These are phyloP conservation scores for Salix koriyanagi DNA, from an alignment of 345 rosid species.

Conservation along the genomic window DNA sequence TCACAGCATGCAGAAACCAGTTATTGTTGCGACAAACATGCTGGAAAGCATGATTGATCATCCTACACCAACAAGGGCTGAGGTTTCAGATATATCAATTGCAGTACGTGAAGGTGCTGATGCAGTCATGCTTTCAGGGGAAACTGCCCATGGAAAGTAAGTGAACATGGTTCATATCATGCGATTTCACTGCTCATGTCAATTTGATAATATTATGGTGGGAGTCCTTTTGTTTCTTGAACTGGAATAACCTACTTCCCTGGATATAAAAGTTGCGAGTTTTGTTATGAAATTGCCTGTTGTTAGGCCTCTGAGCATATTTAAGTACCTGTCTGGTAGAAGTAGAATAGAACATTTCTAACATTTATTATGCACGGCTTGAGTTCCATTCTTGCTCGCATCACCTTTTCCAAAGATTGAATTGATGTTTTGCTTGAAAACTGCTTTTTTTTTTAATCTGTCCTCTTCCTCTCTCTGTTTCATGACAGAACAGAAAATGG, in stretches of 20 bases:
- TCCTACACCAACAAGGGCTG: slow-evolving; percentile 99
- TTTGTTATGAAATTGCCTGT: too few species aligned
- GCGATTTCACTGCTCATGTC: neutral
- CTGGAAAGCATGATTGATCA: slow-evolving; percentile 96
- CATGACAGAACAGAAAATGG: neutral
- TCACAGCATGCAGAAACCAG: slow-evolving; percentile 78
- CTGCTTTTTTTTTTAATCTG: neutral
- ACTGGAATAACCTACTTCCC: neutral
- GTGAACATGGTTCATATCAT: slow-evolving; percentile 19
- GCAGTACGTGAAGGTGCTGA: slow-evolving; percentile 96
- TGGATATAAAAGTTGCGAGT: too few species aligned
- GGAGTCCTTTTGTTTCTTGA: neutral
- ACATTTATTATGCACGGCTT: too few species aligned
- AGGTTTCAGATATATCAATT: slow-evolving; percentile 93
- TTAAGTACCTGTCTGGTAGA: too few species aligned
- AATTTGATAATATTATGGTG: neutral
- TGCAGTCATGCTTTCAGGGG: slow-evolving; percentile 98
- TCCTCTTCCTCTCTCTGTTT: neutral
- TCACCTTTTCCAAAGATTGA: too few species aligned
- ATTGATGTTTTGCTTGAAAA: too few species aligned
- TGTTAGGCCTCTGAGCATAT: too few species aligned
- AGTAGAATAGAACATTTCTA: too few species aligned
- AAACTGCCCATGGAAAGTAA: slow-evolving; percentile 97
- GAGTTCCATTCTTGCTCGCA: too few species aligned
- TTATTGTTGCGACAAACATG: slow-evolving; percentile 96